phyloP scores from a whole-genome alignment of 805 yeast genomes.

The Blastobotrys muscicola region DNA sequence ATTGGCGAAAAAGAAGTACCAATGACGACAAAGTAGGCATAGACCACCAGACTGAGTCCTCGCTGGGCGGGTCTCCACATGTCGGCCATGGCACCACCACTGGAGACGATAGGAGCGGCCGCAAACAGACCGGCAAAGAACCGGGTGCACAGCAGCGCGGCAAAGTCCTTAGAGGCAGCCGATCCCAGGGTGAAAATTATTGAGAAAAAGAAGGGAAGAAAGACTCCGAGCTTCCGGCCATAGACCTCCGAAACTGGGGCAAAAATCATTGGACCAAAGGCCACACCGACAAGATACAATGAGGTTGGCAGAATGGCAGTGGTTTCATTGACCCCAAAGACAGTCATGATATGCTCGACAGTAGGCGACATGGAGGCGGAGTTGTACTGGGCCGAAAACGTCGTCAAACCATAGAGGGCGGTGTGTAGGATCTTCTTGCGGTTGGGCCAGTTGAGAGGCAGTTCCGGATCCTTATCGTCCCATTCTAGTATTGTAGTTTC shows the following conservation, averaged over 20 bases:
- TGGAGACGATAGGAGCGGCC: slow-evolving; percentile 49
- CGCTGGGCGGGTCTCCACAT: slow-evolving; percentile 40
- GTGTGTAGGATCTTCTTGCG: slow-evolving; percentile 32
- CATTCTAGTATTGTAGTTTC: not conserved
- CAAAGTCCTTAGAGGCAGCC: slow-evolving; percentile 42
- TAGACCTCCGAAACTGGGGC: slow-evolving; percentile 50
- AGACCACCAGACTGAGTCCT: slow-evolving; percentile 45
- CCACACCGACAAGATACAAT: slow-evolving; percentile 55
- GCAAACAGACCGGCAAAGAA: slow-evolving; percentile 53
- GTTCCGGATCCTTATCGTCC: slow-evolving; percentile 45
- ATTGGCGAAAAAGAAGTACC: slow-evolving; percentile 40
- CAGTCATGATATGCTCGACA: slow-evolving; percentile 26
- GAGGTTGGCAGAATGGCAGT: slow-evolving; percentile 47
- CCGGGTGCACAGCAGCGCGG: slow-evolving; percentile 43
- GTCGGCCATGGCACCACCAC: slow-evolving; percentile 55
- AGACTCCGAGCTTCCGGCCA: slow-evolving; percentile 41
- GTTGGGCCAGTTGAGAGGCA: slow-evolving; percentile 47
- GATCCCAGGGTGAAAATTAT: slow-evolving; percentile 39
- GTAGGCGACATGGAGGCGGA: slow-evolving; percentile 40
- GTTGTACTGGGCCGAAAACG: slow-evolving; percentile 35
- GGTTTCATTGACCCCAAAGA: slow-evolving; percentile 37
- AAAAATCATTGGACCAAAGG: slow-evolving; percentile 57
- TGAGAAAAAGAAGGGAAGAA: slow-evolving; percentile 34
- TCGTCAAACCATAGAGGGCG: slow-evolving; percentile 30
- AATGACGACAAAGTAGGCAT: slow-evolving; percentile 37